Evolutionary conservation across 2,329 filamentous ascomycete species (phyloP).

Genomic region (Exophiala dermatitidis): DNA sequence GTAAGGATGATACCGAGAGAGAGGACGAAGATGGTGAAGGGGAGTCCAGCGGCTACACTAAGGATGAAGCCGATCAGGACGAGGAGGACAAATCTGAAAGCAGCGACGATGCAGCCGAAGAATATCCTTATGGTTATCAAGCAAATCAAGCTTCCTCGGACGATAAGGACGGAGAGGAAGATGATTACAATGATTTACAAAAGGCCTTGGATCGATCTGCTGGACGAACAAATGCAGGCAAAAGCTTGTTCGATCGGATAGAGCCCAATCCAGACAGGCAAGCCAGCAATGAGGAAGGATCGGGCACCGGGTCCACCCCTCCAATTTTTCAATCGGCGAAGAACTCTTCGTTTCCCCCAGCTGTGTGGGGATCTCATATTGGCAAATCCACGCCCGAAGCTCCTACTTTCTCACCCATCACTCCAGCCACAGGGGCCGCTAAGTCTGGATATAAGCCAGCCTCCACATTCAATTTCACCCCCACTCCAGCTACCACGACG

Average conservation of each 20-base stretch:
- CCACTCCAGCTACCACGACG: slow-evolving; percentile 12
- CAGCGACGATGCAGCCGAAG: slow-evolving; percentile 15
- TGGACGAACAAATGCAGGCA: slow-evolving; percentile 14
- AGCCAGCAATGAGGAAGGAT: slow-evolving; percentile 7
- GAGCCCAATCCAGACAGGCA: slow-evolving; percentile 17
- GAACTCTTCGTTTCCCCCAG: slow-evolving; percentile 28
- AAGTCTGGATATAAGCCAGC: slow-evolving; percentile 21
- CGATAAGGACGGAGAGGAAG: slow-evolving; percentile 17
- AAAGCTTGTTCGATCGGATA: slow-evolving; percentile 26
- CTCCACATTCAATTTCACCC: slow-evolving; percentile 23
- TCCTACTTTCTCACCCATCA: slow-evolving; percentile 21
- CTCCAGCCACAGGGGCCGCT: slow-evolving; percentile 13
- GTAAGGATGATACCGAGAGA: neutral
- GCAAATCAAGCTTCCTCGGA: slow-evolving; percentile 13
- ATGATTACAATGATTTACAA: slow-evolving; percentile 21
- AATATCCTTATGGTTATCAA: slow-evolving; percentile 12
- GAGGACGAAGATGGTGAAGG: slow-evolving; percentile 17
- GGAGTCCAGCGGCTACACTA: slow-evolving; percentile 14
- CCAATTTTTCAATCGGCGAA: slow-evolving; percentile 29
- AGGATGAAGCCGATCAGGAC: slow-evolving; percentile 10
- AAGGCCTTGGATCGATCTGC: slow-evolving; percentile 12
- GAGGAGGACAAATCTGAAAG: slow-evolving; percentile 16
- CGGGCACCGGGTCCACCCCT: slow-evolving; percentile 20
- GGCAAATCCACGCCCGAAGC: slow-evolving; percentile 23
- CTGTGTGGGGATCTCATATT: slow-evolving; percentile 36